Percentiles rank a stretch among this genome's conserved stretches.
Evolutionary conservation across 306 rosid species (phyloP).

Genomic region (Lablab purpureus): DNA sequence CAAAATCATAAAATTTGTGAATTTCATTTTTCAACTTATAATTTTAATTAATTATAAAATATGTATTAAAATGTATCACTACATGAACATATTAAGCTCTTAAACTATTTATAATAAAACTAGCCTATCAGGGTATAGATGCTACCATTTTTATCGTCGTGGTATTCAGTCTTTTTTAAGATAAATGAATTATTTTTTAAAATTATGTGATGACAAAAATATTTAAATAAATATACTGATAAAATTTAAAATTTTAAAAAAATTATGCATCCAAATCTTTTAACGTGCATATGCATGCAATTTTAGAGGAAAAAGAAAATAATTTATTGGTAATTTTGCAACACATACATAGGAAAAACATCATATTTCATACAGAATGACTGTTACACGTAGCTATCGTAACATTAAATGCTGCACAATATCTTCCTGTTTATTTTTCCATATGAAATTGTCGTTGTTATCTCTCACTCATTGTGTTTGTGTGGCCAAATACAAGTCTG

Average conservation of each 20-base stretch:
- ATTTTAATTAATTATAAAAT: no score
- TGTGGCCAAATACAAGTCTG: slow-evolving; percentile 28
- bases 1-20: no score
- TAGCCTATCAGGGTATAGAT: neutral
- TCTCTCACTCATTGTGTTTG: slow-evolving; percentile 7
- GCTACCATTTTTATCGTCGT: neutral
- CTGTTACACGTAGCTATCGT: neutral
- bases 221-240: neutral
- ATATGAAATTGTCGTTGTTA: slow-evolving; percentile 15
- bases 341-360: neutral
- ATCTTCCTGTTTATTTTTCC: slow-evolving; percentile 8
- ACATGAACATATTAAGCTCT: neutral
- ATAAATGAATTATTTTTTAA: no score
- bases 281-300: neutral
- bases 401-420: slow-evolving; percentile 15
- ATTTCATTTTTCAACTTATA: no score
- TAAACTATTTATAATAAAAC: neutral
- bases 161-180: neutral
- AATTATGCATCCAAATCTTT: neutral
- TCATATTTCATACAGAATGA: neutral
- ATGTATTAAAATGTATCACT: no score
- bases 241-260: neutral
- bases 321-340: neutral
- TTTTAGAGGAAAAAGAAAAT: neutral
- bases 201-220: neutral